Evolutionary conservation across 2,329 filamentous ascomycete species (phyloP), one percentile per base, ranked within the genome.

Genomic region (Phaeosphaeria sp.): DNA sequence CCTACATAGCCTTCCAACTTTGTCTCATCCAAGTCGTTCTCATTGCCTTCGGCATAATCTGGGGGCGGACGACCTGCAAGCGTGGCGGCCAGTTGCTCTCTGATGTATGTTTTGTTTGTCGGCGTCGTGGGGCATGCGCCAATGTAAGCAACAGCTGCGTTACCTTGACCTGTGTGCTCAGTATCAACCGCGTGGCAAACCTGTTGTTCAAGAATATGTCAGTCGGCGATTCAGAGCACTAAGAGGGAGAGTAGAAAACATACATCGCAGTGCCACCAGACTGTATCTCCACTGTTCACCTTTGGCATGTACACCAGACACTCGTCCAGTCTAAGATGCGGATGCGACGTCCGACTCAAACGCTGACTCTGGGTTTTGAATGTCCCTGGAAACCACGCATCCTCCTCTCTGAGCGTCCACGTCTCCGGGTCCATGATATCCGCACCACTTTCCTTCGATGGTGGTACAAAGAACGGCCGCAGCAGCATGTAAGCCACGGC

Each of bases 241-340:
- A 3, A 20, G 10, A 44, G 46, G 17, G 2, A n/a, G 3, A 10
- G n/a, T 18, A 6, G 36, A 39, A 52, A 6, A 66, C 76, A 64
- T 62, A 77, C 75, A 66, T 80, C 78, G 33, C 69, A 66, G 50
- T 79, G 78, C 78, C 77, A 80, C 70, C 75, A 81, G 27, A 82
- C 72, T 0, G 72, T 80, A 58, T 80, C 79, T 0, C 78, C 79
- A 0, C 78, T 71, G 7, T 69, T 58, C 56, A 81, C 76, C 5
- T 52, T 62, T 0, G 79, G 79, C 25, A 80, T 75, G 56, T 76
- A 64, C 2, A 79, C 65, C 39, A 81, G 61, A 27, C 76, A 77
- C 20, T 78, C 72, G 25, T 74, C 62, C 6, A 81, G 60, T 4
- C 74, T 64, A 10, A 81, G 61, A 60, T 81, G 78, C 1, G 79